Evolutionary conservation across 345 rosid genomes (phyloP).

Genomic region (Brassica rapa): DNA sequence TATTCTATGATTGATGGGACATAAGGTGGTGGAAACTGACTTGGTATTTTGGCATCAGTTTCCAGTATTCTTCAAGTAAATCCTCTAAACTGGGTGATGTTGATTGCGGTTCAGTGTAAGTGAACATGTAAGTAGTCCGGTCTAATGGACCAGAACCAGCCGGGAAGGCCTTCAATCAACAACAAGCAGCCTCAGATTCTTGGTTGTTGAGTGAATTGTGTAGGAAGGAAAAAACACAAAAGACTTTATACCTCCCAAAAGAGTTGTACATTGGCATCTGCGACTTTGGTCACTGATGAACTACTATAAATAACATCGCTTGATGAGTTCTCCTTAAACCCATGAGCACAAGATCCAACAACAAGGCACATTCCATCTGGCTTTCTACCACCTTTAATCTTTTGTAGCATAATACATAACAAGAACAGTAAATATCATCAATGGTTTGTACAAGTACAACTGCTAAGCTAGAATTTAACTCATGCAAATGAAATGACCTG

Average conservation of each 20-base stretch:
- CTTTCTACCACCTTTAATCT: constrained; percentile 82
- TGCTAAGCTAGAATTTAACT: neutral
- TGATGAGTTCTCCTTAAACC: constrained; percentile 66
- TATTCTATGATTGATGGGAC: neutral
- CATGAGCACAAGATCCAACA: constrained; percentile 93
- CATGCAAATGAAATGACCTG: constrained; percentile 51
- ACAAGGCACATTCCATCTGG: constrained; percentile 98
- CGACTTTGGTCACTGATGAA: constrained; percentile 64
- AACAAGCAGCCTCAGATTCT: constrained; percentile 3
- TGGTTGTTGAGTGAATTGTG: neutral
- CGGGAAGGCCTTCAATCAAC: constrained; percentile 79
- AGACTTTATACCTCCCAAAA: constrained; percentile 83
- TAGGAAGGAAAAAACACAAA: neutral
- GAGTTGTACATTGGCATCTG: constrained; percentile 67
- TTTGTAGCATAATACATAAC: constrained; percentile 25
- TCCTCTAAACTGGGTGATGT: constrained; percentile 78
- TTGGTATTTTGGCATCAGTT: constrained; percentile 89
- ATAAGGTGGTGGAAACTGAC: constrained; percentile 41
- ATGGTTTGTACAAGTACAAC: neutral
- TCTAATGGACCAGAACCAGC: constrained; percentile 89
- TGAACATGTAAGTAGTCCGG: constrained; percentile 97
- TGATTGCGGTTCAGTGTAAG: constrained; percentile 82
- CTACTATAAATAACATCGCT: constrained; percentile 92
- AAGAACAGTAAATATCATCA: constrained; percentile 8
- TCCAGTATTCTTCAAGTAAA: constrained; percentile 85